phyloP scores from a whole-genome alignment of 257 asterid species.

The Solanum peruvianum region DNA sequence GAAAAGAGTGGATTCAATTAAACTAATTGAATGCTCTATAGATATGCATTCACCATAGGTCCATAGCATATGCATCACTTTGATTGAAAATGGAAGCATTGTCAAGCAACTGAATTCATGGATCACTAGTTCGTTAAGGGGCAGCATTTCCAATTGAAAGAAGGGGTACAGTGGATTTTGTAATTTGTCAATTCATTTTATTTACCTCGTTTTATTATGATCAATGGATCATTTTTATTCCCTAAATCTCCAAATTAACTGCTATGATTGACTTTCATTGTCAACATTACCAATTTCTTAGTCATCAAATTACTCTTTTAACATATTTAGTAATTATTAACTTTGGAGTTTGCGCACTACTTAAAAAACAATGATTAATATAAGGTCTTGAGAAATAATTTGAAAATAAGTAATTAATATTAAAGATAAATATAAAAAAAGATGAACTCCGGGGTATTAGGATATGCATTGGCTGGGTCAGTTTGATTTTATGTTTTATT shows the following conservation, averaged over 20 bases:
- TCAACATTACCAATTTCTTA: not conserved
- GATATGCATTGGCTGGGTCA: not conserved
- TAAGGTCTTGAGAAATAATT: not conserved
- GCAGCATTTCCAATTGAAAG: not conserved
- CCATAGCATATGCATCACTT: not conserved
- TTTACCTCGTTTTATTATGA: not conserved
- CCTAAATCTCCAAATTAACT: not conserved
- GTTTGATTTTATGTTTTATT: not conserved
- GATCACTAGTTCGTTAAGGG: not conserved
- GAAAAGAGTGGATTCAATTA: not conserved
- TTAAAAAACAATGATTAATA: too few species aligned
- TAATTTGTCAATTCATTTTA: not conserved
- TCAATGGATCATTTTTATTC: not conserved
- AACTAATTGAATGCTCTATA: not conserved
- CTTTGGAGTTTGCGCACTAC: not conserved
- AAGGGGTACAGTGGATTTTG: not conserved
- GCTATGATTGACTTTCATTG: not conserved
- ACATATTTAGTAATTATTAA: not conserved
- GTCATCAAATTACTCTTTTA: not conserved
- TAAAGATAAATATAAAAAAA: not conserved
- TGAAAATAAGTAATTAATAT: not conserved
- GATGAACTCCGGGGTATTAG: not conserved
- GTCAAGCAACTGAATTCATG: not conserved
- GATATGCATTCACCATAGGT: not conserved
- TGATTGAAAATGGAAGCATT: not conserved